phyloP scores from a whole-genome alignment of 495 filamentous ascomycete species.

The Trichoderma asperelloides region DNA sequence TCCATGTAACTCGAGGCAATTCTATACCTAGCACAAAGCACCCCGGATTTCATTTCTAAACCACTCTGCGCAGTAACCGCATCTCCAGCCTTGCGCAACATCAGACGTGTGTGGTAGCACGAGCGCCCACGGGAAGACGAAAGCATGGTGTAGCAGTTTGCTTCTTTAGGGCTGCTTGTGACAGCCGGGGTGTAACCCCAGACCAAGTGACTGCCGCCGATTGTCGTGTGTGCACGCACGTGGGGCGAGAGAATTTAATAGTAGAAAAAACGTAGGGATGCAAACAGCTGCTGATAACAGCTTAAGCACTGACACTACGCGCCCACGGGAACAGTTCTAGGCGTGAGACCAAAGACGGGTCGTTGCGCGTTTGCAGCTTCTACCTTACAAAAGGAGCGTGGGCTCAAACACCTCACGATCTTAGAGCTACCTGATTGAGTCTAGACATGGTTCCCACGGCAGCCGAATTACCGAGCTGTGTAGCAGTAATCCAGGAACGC shows the following conservation, averaged over 20 bases:
- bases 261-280: background rate
- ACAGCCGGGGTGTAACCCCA: background rate
- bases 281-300: background rate
- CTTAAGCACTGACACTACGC: background rate
- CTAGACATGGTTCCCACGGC: background rate
- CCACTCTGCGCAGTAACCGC: background rate
- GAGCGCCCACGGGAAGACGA: background rate
- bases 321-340: background rate
- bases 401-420: slow-evolving; percentile 1
- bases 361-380: background rate
- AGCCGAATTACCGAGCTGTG: slow-evolving; percentile 5
- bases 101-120: background rate
- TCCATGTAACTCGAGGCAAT: background rate
- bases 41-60: background rate
- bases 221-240: background rate
- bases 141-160: background rate
- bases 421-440: background rate
- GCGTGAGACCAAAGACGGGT: background rate
- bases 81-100: background rate
- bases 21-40: background rate
- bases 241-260: background rate
- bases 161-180: background rate
- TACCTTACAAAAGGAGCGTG: background rate
- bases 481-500: slow-evolving; percentile 6
- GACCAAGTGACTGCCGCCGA: background rate